These are phyloP conservation scores for Larix kaempferi DNA, from an alignment of 75 land plant species.

Conservation along the genomic window DNA sequence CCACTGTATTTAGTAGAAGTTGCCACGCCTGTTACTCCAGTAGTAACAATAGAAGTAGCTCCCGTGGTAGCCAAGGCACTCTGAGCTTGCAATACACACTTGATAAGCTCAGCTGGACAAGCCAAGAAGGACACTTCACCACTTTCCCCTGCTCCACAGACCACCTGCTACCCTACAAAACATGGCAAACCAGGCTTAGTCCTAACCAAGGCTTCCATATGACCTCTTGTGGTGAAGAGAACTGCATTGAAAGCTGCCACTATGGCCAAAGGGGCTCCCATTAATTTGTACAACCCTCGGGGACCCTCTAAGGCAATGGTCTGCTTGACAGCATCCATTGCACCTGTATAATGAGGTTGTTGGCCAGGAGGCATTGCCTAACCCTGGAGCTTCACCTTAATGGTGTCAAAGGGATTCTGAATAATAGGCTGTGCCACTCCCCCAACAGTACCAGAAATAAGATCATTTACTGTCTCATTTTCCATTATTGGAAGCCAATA, in stretches of 20 bases:
- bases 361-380: too few relatives aligned
- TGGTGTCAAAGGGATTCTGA: too few relatives aligned
- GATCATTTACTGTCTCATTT: too few relatives aligned
- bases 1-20: slow-evolving; percentile 23
- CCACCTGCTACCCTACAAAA: slow-evolving; percentile 18
- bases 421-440: too few relatives aligned
- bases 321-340: too few relatives aligned
- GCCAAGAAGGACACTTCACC: slow-evolving; percentile 37
- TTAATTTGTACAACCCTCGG: too few relatives aligned
- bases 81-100: slow-evolving; percentile 46
- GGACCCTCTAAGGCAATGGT: too few relatives aligned
- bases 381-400: too few relatives aligned
- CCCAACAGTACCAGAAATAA: too few relatives aligned
- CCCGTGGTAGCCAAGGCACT: slow-evolving; percentile 23
- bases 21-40: not conserved
- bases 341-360: too few relatives aligned
- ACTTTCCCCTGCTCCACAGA: slow-evolving; percentile 42
- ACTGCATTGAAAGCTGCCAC: slow-evolving; percentile 43
- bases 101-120: slow-evolving; percentile 51
- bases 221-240: slow-evolving; percentile 46
- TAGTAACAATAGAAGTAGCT: not conserved
- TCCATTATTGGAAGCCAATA: too few relatives aligned
- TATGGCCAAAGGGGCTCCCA: slow-evolving; percentile 43
- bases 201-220: slow-evolving; percentile 37
- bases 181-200: slow-evolving; percentile 11